phyloP scores from a whole-genome alignment of 768 basidiomycete genomes.

The Rickenella mellea region DNA sequence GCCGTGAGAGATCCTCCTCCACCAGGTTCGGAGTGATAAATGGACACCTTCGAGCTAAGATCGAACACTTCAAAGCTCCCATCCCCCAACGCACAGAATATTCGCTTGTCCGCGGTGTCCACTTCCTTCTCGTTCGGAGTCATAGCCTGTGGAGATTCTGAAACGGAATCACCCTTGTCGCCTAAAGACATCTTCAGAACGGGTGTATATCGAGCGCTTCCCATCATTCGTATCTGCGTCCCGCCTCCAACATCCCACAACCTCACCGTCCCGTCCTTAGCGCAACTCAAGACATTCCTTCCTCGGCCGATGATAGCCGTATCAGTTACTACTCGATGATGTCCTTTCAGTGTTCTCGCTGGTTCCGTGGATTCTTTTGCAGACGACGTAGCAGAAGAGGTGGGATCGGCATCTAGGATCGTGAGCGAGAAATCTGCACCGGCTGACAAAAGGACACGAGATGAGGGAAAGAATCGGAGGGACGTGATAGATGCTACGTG shows the following conservation, averaged over 20 bases:
- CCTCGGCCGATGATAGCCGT: slow-evolving; percentile 58
- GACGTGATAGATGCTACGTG: slow-evolving; percentile 41
- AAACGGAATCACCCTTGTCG: slow-evolving; percentile 21
- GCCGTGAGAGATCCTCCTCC: slow-evolving; percentile 25
- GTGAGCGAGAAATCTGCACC: slow-evolving; percentile 59
- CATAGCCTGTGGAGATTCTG: background rate
- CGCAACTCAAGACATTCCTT: slow-evolving; percentile 53
- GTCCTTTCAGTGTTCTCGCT: slow-evolving; percentile 56
- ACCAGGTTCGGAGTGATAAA: slow-evolving; percentile 16
- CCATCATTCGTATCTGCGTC: slow-evolving; percentile 35
- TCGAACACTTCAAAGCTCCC: slow-evolving; percentile 52
- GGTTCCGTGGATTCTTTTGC: slow-evolving; percentile 26
- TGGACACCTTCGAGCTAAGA: slow-evolving; percentile 26
- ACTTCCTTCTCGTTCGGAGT: slow-evolving; percentile 24
- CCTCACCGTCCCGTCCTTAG: slow-evolving; percentile 59
- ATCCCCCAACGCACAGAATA: slow-evolving; percentile 45
- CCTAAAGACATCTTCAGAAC: slow-evolving; percentile 38
- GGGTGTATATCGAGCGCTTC: slow-evolving; percentile 26
- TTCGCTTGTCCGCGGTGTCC: slow-evolving; percentile 36
- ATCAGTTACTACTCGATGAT: slow-evolving; percentile 55
- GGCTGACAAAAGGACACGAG: slow-evolving; percentile 59
- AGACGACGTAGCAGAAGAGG: slow-evolving; percentile 18
- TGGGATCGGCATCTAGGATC: slow-evolving; percentile 52
- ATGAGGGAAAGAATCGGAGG: slow-evolving; percentile 61
- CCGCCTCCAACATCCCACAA: slow-evolving; percentile 65